These are phyloP conservation scores for Syzygium jambos DNA, from an alignment of 345 rosid species.

Conservation along the genomic window DNA sequence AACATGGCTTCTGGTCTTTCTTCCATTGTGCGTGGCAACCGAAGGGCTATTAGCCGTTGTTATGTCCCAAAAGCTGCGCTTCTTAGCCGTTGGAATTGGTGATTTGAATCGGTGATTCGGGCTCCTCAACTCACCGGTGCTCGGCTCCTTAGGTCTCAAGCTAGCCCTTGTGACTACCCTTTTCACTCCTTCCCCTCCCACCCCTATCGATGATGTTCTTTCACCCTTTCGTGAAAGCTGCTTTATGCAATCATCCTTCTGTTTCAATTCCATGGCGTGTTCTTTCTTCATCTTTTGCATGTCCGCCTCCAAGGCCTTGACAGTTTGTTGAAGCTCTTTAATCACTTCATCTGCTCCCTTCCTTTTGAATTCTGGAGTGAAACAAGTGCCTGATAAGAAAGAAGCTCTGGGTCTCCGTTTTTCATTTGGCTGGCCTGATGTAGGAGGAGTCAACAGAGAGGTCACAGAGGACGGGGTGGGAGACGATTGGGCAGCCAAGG, in stretches of 20 bases:
- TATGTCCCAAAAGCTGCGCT: constrained; percentile 93
- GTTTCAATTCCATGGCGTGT: constrained; percentile 56
- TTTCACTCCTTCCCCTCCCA: constrained; percentile 23
- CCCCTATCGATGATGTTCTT: constrained; percentile 19
- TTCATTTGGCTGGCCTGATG: constrained; percentile 44
- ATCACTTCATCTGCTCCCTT: constrained; percentile 38
- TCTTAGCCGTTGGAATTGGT: constrained; percentile 63
- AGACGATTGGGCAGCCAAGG: constrained; percentile 55
- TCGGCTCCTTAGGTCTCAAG: constrained; percentile 50
- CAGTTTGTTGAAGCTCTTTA: constrained; percentile 52
- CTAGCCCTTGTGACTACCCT: constrained; percentile 51
- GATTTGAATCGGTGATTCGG: constrained; percentile 75
- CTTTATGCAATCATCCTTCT: constrained; percentile 57
- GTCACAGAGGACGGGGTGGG: constrained; percentile 70
- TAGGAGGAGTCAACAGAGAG: constrained; percentile 70
- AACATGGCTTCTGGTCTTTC: constrained; percentile 77
- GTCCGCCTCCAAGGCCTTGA: constrained; percentile 63
- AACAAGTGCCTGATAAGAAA: constrained; percentile 58
- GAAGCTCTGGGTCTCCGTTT: constrained; percentile 56
- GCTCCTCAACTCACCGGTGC: constrained; percentile 51
- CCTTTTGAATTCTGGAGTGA: constrained; percentile 65
- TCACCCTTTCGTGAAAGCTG: constrained; percentile 45
- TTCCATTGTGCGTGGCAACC: constrained; percentile 31
- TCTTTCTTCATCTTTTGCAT: constrained; percentile 76
- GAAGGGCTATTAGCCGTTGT: constrained; percentile 69